Base-by-base conservation (phyloP, 2,329 filamentous ascomycete genomes). In the Colletotrichum abscissum region DNA sequence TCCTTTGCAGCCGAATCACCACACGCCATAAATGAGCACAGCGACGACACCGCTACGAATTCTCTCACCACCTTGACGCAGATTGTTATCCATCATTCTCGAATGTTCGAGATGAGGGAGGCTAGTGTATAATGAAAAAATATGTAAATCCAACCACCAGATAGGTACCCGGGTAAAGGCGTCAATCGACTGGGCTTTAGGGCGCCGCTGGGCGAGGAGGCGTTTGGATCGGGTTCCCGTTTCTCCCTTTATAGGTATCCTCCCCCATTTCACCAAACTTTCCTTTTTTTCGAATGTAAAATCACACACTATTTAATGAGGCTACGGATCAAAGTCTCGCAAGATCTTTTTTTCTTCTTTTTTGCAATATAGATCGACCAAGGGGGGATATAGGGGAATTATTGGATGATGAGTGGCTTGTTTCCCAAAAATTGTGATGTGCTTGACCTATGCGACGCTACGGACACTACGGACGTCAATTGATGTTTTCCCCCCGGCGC, bases 1-100 rank as follows among this genome's bases (percentile, higher is more conserved):
- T 24, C 57, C 63, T 24, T 24, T 73, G 28, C 67, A 70, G 42
- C 38, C 60, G 22, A 35, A 38, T 60, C 57, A 57, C 46, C 63
- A 62, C 7, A 56, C 66, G 9, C 70, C 70, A 28, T 73, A 46
- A 52, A 14, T 24, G 28, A 28, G 19, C 28, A 2, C 28, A 19
- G 16, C 14, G 28, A 26, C 2, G 24, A 16, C 14, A n/a, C 14
- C 14, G 6, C n/a, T 11, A 64, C 52, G 19, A 5, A 16, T 24
- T 35, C 26, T 52, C 22, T 26, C 9, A 63, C 26, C 11, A 33
- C 30, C 24, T 38, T n/a, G 49, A 22, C 28, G 26, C 33, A 22
- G 22, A 30, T 30, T 30, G 46, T 55, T 49, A 49, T 11, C 19
- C 42, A 49, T 49, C 42, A 49, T 49, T 19, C 19, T n/a, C 42